Evolutionary conservation across 2,329 filamentous ascomycete species (phyloP).

Genomic region (Thielaviopsis musarum): DNA sequence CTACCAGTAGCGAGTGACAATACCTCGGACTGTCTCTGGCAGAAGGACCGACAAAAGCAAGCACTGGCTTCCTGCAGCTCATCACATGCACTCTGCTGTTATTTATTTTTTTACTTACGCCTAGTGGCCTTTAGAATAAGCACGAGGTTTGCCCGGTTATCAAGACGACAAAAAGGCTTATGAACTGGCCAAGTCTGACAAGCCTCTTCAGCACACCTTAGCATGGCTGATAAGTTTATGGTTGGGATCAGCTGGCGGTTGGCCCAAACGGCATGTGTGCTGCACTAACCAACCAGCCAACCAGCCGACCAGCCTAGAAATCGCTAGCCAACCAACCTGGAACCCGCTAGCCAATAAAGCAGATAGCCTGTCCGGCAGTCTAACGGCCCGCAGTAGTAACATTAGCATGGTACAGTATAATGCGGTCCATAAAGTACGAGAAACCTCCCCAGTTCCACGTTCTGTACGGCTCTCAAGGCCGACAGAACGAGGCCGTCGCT

Average conservation of each 20-base stretch:
- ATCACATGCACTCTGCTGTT: neutral
- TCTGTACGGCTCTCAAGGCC: neutral
- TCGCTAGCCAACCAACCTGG: neutral
- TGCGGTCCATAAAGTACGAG: neutral
- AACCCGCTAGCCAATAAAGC: neutral
- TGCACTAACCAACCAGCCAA: neutral
- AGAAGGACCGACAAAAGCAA: neutral
- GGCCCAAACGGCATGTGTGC: neutral
- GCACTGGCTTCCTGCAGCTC: neutral
- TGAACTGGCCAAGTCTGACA: too few species aligned
- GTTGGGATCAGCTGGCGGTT: neutral
- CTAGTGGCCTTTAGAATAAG: neutral
- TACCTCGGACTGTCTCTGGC: too few species aligned
- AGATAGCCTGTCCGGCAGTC: neutral
- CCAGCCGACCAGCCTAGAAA: neutral
- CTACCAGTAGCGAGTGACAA: too few species aligned
- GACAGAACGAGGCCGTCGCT: neutral
- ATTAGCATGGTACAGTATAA: neutral
- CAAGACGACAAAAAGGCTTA: neutral
- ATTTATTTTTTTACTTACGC: neutral
- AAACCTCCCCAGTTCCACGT: neutral
- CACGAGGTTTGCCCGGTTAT: neutral
- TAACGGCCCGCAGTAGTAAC: too few species aligned
- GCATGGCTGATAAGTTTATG: neutral
- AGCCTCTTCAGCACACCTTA: neutral